Conservation (phyloP, 768 basidiomycete genomes). For the Termitomyces sp. region DNA sequence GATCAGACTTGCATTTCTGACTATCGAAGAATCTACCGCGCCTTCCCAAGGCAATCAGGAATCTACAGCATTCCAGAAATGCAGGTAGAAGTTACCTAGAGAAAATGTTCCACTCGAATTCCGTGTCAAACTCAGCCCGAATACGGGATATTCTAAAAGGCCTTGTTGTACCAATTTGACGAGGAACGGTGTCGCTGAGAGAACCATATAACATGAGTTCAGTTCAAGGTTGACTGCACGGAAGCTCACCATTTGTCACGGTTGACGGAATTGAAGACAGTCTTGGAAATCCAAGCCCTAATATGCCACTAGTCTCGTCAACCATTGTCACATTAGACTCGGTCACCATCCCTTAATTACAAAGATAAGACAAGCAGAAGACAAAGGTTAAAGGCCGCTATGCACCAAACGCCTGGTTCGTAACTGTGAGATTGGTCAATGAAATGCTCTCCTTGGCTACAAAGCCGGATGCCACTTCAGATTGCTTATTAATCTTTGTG, state of each 20-base stretch:
- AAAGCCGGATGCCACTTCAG: slow-evolving; percentile 59
- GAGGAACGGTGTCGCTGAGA: slow-evolving; percentile 65
- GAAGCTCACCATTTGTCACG: slow-evolving; percentile 38
- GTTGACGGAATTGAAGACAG: slow-evolving; percentile 52
- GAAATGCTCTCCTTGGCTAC: slow-evolving; percentile 60
- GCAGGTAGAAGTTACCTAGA: slow-evolving; percentile 38
- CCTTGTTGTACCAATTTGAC: slow-evolving; percentile 56
- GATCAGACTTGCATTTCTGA: slow-evolving; percentile 52
- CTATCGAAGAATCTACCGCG: slow-evolving; percentile 69
- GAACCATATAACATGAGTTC: background rate
- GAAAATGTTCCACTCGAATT: slow-evolving; percentile 58
- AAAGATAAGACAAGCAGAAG: background rate
- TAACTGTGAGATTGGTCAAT: slow-evolving; percentile 53
- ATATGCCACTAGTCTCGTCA: slow-evolving; percentile 62
- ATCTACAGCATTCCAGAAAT: background rate
- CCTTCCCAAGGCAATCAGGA: slow-evolving; percentile 32
- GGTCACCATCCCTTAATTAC: slow-evolving; percentile 47
- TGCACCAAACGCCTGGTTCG: slow-evolving; percentile 66
- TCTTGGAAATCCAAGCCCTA: slow-evolving; percentile 74
- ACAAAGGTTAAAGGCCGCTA: background rate
- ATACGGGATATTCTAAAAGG: slow-evolving; percentile 65
- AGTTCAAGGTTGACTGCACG: too few relatives aligned
- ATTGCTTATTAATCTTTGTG: background rate
- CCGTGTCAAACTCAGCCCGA: slow-evolving; percentile 61
- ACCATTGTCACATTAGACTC: slow-evolving; percentile 56